phyloP scores from a whole-genome alignment of 495 filamentous ascomycete genomes.

The Lophium mytilinum region DNA sequence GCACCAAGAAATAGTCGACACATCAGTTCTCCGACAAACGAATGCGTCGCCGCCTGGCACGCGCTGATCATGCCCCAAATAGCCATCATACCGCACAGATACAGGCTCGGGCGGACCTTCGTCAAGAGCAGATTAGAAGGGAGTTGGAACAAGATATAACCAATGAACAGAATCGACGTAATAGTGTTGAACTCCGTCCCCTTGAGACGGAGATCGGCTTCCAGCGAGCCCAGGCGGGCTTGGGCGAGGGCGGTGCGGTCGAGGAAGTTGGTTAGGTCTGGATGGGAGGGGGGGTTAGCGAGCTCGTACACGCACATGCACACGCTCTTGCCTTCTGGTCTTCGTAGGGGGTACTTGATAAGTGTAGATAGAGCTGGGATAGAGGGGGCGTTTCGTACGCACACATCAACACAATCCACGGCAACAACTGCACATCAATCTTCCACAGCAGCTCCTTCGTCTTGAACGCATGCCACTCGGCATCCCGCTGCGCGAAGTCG shows the following conservation, averaged over 20 bases:
- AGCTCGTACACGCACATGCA: too few relatives aligned
- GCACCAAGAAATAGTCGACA: constrained; percentile 73
- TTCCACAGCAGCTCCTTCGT: constrained; percentile 1
- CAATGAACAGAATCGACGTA: not conserved
- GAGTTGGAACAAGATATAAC: not conserved
- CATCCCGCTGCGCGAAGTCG: constrained; percentile 23
- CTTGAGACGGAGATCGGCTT: not conserved
- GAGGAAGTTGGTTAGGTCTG: not conserved
- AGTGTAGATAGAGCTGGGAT: too few relatives aligned
- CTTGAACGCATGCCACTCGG: not conserved
- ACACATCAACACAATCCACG: constrained; percentile 1
- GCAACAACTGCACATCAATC: not conserved
- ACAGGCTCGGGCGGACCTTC: not conserved
- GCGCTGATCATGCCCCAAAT: constrained; percentile 1
- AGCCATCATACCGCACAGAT: constrained; percentile 11
- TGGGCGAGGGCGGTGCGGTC: not conserved
- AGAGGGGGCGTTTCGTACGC: too few relatives aligned
- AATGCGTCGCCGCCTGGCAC: constrained; percentile 4
- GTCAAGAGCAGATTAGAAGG: not conserved
- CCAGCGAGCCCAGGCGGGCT: not conserved
- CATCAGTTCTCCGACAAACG: not conserved
- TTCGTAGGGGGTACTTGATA: too few relatives aligned
- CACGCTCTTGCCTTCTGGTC: too few relatives aligned
- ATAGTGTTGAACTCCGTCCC: not conserved
- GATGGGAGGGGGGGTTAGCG: too few relatives aligned